These are phyloP conservation scores for Arctium minus DNA, from an alignment of 129 eudicot genomes.

Conservation along the genomic window DNA sequence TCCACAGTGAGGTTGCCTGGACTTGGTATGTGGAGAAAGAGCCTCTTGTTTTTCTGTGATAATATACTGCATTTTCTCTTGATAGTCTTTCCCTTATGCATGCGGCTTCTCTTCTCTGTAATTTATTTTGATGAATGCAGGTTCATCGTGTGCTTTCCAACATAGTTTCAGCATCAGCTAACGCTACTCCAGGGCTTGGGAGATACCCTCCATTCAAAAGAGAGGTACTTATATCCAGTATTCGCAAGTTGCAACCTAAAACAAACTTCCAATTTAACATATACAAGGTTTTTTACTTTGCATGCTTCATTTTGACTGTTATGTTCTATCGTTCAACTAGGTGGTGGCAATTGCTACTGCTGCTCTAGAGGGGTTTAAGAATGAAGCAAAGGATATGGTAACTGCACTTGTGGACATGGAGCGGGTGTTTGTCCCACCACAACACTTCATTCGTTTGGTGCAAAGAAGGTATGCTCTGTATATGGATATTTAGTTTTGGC, in stretches of 20 bases:
- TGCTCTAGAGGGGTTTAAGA: constrained; percentile 88
- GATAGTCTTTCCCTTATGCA: not conserved
- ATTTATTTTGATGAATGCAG: constrained; percentile 32
- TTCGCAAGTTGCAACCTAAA: not conserved
- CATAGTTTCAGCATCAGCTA: constrained; percentile 91
- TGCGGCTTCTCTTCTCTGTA: not conserved
- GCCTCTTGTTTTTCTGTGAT: not conserved
- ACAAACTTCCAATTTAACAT: not conserved
- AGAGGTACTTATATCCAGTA: constrained; percentile 53
- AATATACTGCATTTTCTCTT: not conserved
- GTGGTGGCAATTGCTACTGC: constrained; percentile 82
- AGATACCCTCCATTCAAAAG: constrained; percentile 95
- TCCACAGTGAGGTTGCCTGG: not conserved
- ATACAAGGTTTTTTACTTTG: not conserved
- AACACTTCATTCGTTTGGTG: constrained; percentile 95
- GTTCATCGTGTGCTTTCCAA: constrained; percentile 96
- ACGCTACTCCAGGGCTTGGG: constrained; percentile 97
- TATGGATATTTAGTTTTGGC: not conserved
- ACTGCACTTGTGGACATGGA: constrained; percentile 99
- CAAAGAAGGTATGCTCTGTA: constrained; percentile 77
- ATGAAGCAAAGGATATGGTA: constrained; percentile 89
- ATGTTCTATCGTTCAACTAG: constrained; percentile 31
- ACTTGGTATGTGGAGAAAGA: not conserved
- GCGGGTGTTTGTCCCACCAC: constrained; percentile 98
- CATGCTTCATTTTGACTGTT: not conserved